Conservation (phyloP, 2,329 filamentous ascomycete species). For the Botrytis squamosa region DNA sequence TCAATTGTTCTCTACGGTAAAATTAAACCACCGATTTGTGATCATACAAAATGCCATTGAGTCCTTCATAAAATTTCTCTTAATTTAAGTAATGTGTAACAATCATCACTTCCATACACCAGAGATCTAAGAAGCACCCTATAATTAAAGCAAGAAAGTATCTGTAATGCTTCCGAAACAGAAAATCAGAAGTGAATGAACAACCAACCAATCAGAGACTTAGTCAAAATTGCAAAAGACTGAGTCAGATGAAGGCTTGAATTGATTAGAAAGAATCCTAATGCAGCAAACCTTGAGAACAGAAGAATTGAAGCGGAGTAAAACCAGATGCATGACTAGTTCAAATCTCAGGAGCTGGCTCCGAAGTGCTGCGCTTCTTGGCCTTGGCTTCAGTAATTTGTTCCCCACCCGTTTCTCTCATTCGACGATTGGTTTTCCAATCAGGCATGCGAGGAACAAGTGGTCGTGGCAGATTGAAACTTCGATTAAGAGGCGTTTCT, state of each 20-base stretch:
- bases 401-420: background rate
- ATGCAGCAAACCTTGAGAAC: background rate
- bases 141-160: background rate
- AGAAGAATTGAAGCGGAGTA: background rate
- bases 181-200: background rate
- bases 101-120: background rate
- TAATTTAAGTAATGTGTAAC: background rate
- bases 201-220: background rate
- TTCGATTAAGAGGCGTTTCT: background rate
- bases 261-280: background rate
- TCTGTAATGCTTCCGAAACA: background rate
- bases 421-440: background rate
- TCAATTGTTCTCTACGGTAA: background rate
- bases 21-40: too few relatives aligned
- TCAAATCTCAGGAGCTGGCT: background rate
- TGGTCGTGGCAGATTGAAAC: background rate
- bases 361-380: background rate
- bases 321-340: background rate
- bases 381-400: background rate
- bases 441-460: background rate
- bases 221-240: background rate
- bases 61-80: background rate
- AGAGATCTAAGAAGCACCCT: rapidly evolving
- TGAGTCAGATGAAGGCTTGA: background rate
- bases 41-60: background rate